Base-by-base conservation (phyloP, 768 basidiomycete species). In the Russula ochroleuca region DNA sequence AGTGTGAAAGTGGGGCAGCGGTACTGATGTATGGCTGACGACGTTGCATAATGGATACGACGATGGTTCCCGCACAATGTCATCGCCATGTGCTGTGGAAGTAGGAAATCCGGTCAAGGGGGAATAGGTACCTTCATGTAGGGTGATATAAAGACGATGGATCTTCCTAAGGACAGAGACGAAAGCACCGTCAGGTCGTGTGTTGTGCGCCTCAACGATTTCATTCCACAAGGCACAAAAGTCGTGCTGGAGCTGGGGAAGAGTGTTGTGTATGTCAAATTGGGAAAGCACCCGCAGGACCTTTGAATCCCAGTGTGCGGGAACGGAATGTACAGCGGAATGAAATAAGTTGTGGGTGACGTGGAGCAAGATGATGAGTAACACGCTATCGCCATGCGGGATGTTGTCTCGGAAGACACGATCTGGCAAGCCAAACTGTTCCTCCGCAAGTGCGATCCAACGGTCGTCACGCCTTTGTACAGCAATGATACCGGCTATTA, bases 211-310 rank as follows among this genome's bases (percentile, higher is more conserved):
- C 8, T 0, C 8, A 19, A 62, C 48, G 4, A 58, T 37, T 23
- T 58, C 62, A 43, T 63, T 63, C 62, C 62, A 63, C 21, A 58
- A 21, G 2, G 5, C 11, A 10, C 62, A 63, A 13, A 63, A 63
- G 6, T 52, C 56, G 5, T 51, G 41, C 33, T 63, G 62, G 17
- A 63, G 56, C 9, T 15, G 11, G 0, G 62, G 62, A 45, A 38
- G 43, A 6, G 62, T 38, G 3, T 28, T 21, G 6, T 3, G 49
- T 3, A 58, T 47, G 2, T 63, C 25, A 17, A 63, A 53, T 37
- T 28, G 15, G 2, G 62, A 58, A 10, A 52, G 28, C 4, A 19
- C 9, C 5, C 23, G 19, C 25, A 50, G 37, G 19, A 50, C 40
- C 14, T 21, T 33, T n/a, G 40, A 21, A 31, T 43, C 41, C 47